phyloP scores from a whole-genome alignment of 768 basidiomycete genomes.

The Psilocybe cyanescens region DNA sequence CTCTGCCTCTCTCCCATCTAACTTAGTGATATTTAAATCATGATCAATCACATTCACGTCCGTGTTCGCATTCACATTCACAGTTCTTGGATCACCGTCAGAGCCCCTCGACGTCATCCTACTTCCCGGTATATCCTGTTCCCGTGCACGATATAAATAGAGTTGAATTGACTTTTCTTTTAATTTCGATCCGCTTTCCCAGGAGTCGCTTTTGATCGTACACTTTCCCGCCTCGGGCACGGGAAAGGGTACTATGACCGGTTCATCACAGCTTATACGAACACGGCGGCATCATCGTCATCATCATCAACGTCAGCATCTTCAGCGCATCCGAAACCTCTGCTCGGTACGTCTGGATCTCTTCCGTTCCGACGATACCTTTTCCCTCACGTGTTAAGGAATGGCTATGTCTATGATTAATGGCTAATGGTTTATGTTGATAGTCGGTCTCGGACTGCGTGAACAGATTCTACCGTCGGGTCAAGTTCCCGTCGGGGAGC shows the following conservation, averaged over 20 bases:
- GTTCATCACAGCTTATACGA: slow-evolving; percentile 62
- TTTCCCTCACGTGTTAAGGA: no score
- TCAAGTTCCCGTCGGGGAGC: slow-evolving; percentile 18
- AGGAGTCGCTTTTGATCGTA: slow-evolving; percentile 80
- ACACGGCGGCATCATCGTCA: slow-evolving; percentile 20
- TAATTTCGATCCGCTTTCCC: neutral
- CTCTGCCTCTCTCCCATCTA: neutral
- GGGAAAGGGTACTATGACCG: slow-evolving; percentile 86
- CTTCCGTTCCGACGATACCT: neutral
- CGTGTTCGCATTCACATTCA: neutral
- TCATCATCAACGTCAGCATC: slow-evolving; percentile 46
- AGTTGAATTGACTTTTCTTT: neutral
- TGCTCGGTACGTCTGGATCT: slow-evolving; percentile 53
- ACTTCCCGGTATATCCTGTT: slow-evolving; percentile 54
- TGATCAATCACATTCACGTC: neutral
- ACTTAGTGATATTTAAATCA: neutral
- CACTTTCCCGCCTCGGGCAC: slow-evolving; percentile 73
- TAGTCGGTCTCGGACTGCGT: slow-evolving; percentile 26
- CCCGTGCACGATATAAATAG: neutral
- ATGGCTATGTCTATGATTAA: slow-evolving; percentile 1
- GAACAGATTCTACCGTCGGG: slow-evolving; percentile 21
- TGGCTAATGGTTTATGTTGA: neutral
- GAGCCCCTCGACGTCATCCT: slow-evolving; percentile 65
- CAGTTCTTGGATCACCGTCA: slow-evolving; percentile 22
- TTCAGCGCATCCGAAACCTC: slow-evolving; percentile 47